phyloP scores from a whole-genome alignment of 163 green algal genomes.

The Chlorella variabilis region DNA sequence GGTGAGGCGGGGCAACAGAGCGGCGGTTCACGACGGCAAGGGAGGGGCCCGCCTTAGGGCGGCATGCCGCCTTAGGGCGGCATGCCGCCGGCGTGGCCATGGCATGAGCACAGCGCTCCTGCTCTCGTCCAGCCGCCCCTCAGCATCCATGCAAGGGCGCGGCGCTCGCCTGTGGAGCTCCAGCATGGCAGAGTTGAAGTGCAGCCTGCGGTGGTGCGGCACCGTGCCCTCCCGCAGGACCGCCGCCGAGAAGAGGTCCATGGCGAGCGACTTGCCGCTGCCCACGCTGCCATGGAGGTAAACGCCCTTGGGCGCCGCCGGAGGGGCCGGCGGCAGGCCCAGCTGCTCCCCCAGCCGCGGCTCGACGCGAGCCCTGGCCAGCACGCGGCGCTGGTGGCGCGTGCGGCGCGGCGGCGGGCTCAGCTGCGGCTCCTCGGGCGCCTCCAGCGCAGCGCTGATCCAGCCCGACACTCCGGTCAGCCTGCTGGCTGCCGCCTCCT shows the following conservation, averaged over 20 bases:
- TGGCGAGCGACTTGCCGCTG: slow-evolving; percentile 76
- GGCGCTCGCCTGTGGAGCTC: slow-evolving; percentile 61
- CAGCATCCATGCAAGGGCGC: too few relatives aligned
- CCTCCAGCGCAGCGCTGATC: background rate
- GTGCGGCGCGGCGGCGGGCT: background rate
- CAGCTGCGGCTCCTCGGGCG: background rate
- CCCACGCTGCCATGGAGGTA: slow-evolving; percentile 80
- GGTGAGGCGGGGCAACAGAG: too few relatives aligned
- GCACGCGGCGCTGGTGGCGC: background rate
- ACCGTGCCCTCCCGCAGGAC: slow-evolving; percentile 28
- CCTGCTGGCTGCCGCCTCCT: background rate
- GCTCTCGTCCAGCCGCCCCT: too few relatives aligned
- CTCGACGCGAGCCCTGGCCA: slow-evolving; percentile 6
- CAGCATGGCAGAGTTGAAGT: slow-evolving; percentile 83
- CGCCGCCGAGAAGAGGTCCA: slow-evolving; percentile 66
- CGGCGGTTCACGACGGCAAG: too few relatives aligned
- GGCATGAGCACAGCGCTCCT: too few relatives aligned
- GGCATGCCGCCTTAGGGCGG: too few relatives aligned
- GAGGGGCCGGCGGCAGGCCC: background rate
- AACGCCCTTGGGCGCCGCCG: slow-evolving; percentile 37
- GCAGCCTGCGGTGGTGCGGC: slow-evolving; percentile 55
- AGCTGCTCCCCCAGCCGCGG: slow-evolving; percentile 8
- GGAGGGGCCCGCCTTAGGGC: too few relatives aligned
- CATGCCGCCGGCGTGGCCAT: too few relatives aligned
- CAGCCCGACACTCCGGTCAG: background rate